These are phyloP conservation scores for Skeletonema grethae DNA, from an alignment of 108 stramenopile genomes.

Conservation along the genomic window DNA sequence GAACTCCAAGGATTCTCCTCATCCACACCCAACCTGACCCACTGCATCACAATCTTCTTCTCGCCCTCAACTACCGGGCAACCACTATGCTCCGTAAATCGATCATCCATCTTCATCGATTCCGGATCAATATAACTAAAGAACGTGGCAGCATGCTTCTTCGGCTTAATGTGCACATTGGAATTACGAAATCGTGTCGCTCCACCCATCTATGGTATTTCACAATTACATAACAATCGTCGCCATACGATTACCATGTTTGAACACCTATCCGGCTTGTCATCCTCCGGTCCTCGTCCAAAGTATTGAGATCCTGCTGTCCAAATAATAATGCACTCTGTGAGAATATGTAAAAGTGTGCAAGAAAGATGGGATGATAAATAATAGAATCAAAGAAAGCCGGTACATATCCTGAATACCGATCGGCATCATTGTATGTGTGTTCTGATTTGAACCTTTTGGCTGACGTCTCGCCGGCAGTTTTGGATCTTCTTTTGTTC, in stretches of 20 bases:
- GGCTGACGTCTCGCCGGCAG: too few relatives aligned
- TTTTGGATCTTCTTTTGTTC: too few relatives aligned
- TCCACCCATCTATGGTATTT: slow-evolving; percentile 63
- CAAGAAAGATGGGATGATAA: too few relatives aligned
- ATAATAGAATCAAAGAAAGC: too few relatives aligned
- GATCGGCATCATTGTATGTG: too few relatives aligned
- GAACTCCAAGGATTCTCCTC: slow-evolving; percentile 77
- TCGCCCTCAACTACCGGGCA: slow-evolving; percentile 89
- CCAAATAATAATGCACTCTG: too few relatives aligned
- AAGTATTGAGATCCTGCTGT: slow-evolving; percentile 90
- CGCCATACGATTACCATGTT: too few relatives aligned
- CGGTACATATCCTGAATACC: too few relatives aligned
- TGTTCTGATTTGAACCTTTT: too few relatives aligned
- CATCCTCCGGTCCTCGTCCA: slow-evolving; percentile 74
- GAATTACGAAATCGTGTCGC: slow-evolving; percentile 93
- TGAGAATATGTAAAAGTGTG: too few relatives aligned
- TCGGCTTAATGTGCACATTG: slow-evolving; percentile 67
- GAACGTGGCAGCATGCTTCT: too few relatives aligned
- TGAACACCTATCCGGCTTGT: slow-evolving; percentile 84
- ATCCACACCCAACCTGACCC: slow-evolving; percentile 89
- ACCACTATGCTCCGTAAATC: slow-evolving; percentile 82
- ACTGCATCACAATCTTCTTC: slow-evolving; percentile 83
- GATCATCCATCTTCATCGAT: slow-evolving; percentile 63
- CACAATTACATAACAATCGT: too few relatives aligned
- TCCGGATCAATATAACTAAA: slow-evolving; percentile 87